Base-by-base conservation (phyloP, 345 rosid species). In the Acer negundo region DNA sequence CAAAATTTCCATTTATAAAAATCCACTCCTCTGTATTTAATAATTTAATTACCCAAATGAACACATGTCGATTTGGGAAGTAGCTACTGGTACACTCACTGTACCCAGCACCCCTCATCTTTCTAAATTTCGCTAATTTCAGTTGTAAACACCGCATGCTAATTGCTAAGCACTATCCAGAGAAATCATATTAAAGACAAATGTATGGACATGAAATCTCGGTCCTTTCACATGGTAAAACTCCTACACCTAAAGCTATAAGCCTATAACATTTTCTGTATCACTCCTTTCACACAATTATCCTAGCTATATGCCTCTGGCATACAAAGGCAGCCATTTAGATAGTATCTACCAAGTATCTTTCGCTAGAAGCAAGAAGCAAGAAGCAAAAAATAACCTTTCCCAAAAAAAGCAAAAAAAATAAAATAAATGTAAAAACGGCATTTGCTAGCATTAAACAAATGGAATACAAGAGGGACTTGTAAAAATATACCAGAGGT, bases 401-500 rank as follows among this genome's bases (percentile, higher is more conserved):
- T 42, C 46, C 46, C 46, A 42, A 10, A 42, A 42, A 42, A 42
- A 42, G 46, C 1, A 42, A 42, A 38, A 38, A 38, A 38, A 38
- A 38, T 0, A 38, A 38, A 6, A 2, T 1, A 38, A 38, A 38
- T 42, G 46, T 42, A 46, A 46, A 46, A 46, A 46, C 10, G 1
- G 10, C 46, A 13, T 24, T 7, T 7, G 38, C 61, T 46, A 46
- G 62, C 26, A n/a, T n/a, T 16, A 19, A 58, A 58, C 62, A 20
- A 58, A 58, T 58, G 24, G 12, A 16, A 20, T 58, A 72, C 64
- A 51, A 40, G 64, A 47, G 11, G 3, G 4, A 42, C 38, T 35
- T 35, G 76, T 31, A 24, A 6, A 74, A 40, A 80, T 84, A 64
- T 11, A 96, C 99, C 91, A 82, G 75, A 82, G 90, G 90, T 62